Base-by-base conservation (phyloP, 371 early-diverging fungal genomes). In the Apophysomyces elegans region DNA sequence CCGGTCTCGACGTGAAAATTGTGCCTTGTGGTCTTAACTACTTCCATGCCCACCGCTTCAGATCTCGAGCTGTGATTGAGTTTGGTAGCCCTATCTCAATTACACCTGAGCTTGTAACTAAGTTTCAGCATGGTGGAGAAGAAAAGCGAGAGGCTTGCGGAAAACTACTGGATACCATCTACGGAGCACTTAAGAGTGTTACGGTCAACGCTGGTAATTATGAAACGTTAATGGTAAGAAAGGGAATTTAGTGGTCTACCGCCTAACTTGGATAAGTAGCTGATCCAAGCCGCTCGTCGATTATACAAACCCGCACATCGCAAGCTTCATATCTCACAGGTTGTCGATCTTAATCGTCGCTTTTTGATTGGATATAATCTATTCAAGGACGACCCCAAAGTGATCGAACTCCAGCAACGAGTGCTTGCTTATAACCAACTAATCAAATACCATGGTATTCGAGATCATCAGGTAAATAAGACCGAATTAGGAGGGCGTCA, bases 1-100 rank as follows among this genome's bases (percentile, higher is more conserved):
- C 96, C 6, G 86, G 84, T 13, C 66, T 96, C 43, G 90, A 96
- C 64, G 92, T 98, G 44, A 95, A 93, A 70, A 95, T 99, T 72
- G 94, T 99, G 1, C 98, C 98, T 35, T 90, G 90, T 56, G 93
- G 88, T 81, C 79, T 99, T 58, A 94, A 93, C 79, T 99, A 99
- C 76, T 99, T 98, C 77, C 94, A 99, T 76, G 93, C 98, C 4
- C 91, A 97, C 79, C 90, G 92, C 65, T 98, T 98, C 84, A 89
- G 98, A 26, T 96, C 97, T 14, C 85, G 97, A 60, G 98, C 98
- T 14, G 97, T 97, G 5, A 91, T 98, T 63, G 98, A 99, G 73
- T 99, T 93, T 81, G 98, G 99, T 14, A 89, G 92, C 21, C 96
- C 96, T 0, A 89, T 99, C 62, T 84, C 87, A 0, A 84, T 99